Evolutionary conservation across 768 basidiomycete species (phyloP).

Genomic region (Lepiota venenata): DNA sequence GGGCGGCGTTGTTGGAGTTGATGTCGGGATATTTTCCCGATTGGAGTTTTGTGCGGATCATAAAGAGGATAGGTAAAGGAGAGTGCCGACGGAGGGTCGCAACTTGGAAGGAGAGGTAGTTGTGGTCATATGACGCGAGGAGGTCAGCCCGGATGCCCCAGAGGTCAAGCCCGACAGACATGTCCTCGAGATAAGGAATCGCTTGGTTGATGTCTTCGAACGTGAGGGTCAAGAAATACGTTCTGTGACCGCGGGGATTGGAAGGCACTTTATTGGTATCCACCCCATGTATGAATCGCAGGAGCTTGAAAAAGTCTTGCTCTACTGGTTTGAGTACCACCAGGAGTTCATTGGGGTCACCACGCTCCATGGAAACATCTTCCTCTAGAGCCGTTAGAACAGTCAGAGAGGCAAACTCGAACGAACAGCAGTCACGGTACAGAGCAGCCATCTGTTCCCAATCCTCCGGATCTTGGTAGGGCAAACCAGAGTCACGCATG

Average conservation of each 20-base stretch:
- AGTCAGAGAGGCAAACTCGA: slow-evolving; percentile 66
- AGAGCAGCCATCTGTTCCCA: slow-evolving; percentile 60
- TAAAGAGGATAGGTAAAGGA: slow-evolving; percentile 69
- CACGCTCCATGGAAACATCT: slow-evolving; percentile 15
- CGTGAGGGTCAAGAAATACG: slow-evolving; percentile 73
- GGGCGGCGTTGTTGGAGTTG: slow-evolving; percentile 40
- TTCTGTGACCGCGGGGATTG: slow-evolving; percentile 36
- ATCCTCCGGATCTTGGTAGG: slow-evolving; percentile 64
- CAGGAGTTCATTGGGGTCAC: slow-evolving; percentile 14
- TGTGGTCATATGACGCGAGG: slow-evolving; percentile 37
- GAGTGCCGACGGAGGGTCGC: slow-evolving; percentile 60
- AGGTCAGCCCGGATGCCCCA: slow-evolving; percentile 77
- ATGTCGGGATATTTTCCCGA: slow-evolving; percentile 70
- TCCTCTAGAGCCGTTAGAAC: slow-evolving; percentile 21
- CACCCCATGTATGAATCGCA: slow-evolving; percentile 63
- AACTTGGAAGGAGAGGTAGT: slow-evolving; percentile 65
- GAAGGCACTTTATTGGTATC: slow-evolving; percentile 46
- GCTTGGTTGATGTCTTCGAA: slow-evolving; percentile 65
- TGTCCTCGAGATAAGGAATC: slow-evolving; percentile 48
- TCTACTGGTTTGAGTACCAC: slow-evolving; percentile 29
- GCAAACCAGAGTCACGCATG: slow-evolving; percentile 52
- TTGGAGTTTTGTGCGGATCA: slow-evolving; percentile 67
- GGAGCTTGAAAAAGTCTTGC: slow-evolving; percentile 61
- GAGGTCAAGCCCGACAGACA: slow-evolving; percentile 68
- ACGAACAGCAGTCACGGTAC: slow-evolving; percentile 60